Base-by-base conservation (phyloP, 441 rosid species). In the Daphne laureola region DNA sequence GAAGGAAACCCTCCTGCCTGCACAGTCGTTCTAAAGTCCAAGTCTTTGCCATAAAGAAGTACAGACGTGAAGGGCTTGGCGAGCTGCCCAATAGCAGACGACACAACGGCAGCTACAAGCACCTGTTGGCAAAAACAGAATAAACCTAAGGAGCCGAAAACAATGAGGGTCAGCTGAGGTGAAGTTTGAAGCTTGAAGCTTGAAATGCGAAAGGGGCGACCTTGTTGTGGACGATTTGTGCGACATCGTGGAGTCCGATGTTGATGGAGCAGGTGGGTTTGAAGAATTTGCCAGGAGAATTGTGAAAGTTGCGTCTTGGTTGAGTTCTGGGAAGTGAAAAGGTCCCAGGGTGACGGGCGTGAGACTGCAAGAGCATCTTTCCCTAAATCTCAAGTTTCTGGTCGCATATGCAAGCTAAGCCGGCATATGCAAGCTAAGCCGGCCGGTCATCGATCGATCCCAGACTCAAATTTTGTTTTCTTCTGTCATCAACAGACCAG, bases 1-100 rank as follows among this genome's bases (percentile, higher is more conserved):
- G 98, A 91, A 67, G 98, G 98, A 74, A 88, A 88, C 31, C 98
- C 98, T 11, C 98, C 96, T 49, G 98, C 78, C 56, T 72, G 86
- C 41, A 86, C 38, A 4, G 80, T 75, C 41, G 77, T 45, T 71
- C 57, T 77, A 49, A 81, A 68, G 61, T 91, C 86, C 18, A 91
- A 61, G 14, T 70, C 71, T 72, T 53, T 84, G 43, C 82, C 78
- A 55, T 84, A 82, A 2, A 84, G 63, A 54, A 85, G 53, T 2
- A 68, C 65, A 7, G 72, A 64, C 45, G 96, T 86, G 67, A 88
- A 77, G 9, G 95, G 95, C 76, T 91, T 91, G 8, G 81, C 73
- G 57, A 91, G 78, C 76, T 91, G 95, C 45, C 98, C 98, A 43
- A 91, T 72, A 41, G 82, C 94, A 14, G 84, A 87, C 3, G 98